Conservation (phyloP, 805 yeast genomes). For the Diddensiella transvaalensis region DNA sequence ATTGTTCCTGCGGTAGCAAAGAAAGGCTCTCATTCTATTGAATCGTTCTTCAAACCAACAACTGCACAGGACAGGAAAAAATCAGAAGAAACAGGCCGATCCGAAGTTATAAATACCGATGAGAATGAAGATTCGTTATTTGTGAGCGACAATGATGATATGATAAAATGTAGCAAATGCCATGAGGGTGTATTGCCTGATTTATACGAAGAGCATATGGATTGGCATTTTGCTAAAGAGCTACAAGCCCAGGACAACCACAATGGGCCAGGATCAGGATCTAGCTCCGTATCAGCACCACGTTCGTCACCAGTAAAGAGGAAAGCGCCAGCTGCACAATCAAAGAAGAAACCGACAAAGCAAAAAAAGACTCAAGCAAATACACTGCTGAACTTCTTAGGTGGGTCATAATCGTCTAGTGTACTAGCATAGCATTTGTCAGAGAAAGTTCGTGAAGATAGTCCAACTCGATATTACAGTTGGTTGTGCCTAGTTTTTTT, state of each 20-base stretch:
- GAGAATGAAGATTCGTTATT: constrained; percentile 15
- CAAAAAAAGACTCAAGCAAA: not conserved
- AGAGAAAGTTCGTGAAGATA: not conserved
- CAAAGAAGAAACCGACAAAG: not conserved
- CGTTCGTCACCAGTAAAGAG: not conserved
- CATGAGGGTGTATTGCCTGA: constrained; percentile 15
- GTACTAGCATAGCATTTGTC: not conserved
- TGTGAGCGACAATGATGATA: constrained; percentile 15
- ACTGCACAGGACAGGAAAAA: not conserved
- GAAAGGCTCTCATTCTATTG: not conserved
- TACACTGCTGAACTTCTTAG: not conserved
- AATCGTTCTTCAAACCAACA: constrained; percentile 1
- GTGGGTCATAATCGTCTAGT: not conserved
- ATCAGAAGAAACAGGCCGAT: not conserved
- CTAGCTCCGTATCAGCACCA: too few species aligned
- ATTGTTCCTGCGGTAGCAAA: not conserved
- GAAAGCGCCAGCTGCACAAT: not conserved
- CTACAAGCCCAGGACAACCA: constrained; percentile 22
- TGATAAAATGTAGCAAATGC: constrained; percentile 31
- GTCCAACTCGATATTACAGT: not conserved
- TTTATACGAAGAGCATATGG: constrained; percentile 34
- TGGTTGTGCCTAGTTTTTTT: not conserved
- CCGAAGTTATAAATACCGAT: not conserved
- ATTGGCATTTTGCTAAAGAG: constrained; percentile 39
- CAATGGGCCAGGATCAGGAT: not conserved